phyloP scores from a whole-genome alignment of 2,329 filamentous ascomycete species.

The Neofusicoccum parvum region DNA sequence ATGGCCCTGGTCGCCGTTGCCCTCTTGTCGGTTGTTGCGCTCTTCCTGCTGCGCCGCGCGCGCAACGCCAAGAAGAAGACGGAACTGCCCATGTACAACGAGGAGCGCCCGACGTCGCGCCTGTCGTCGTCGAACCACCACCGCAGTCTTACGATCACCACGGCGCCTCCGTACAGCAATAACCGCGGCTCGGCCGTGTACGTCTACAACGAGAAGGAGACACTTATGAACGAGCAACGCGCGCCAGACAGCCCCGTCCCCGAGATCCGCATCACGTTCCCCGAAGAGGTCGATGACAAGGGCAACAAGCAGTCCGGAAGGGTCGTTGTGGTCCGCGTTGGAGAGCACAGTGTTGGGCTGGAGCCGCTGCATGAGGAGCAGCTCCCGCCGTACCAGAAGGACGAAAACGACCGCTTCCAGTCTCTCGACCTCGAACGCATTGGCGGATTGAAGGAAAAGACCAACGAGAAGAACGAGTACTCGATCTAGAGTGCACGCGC shows the following conservation, averaged over 20 bases:
- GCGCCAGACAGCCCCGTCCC: conserved; percentile 80
- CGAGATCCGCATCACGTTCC: conserved; percentile 97
- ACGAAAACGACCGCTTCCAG: conserved; percentile 78
- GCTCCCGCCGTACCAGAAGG: conserved; percentile 86
- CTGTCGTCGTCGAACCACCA: conserved; percentile 46
- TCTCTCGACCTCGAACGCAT: conserved; percentile 94
- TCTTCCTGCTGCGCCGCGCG: conserved; percentile 73
- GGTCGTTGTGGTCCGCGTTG: conserved; percentile 88
- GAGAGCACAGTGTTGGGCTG: conserved; percentile 84
- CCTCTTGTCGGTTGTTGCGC: conserved; percentile 66
- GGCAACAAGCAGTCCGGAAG: conserved; percentile 82
- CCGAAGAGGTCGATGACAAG: conserved; percentile 83
- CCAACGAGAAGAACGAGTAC: conserved; percentile 39
- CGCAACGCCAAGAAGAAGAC: conserved; percentile 51
- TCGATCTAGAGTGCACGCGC: conserved; percentile 13
- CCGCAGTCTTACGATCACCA: conserved; percentile 60
- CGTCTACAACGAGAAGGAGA: conserved; percentile 77
- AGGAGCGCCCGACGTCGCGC: conserved; percentile 45
- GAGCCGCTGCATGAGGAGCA: conserved; percentile 75
- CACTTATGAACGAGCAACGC: conserved; percentile 73
- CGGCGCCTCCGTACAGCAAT: conserved; percentile 27
- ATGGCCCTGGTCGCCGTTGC: conserved; percentile 76
- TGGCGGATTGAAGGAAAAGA: conserved; percentile 92
- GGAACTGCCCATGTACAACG: conserved; percentile 71
- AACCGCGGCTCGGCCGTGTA: conserved; percentile 63